phyloP scores from a whole-genome alignment of 129 eudicot genomes.

The Gnaphalium uliginosum region DNA sequence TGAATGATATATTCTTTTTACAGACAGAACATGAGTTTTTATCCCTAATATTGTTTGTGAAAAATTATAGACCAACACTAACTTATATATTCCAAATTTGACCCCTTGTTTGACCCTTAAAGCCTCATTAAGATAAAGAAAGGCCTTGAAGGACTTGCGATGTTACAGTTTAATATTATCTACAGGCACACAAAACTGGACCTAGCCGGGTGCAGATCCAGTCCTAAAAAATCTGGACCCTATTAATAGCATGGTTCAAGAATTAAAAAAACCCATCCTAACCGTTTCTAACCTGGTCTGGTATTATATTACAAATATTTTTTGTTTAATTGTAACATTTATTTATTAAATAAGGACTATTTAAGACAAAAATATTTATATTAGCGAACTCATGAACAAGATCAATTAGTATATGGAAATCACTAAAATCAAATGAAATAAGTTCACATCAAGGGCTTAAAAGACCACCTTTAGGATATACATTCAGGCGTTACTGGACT shows the following conservation, averaged over 20 bases:
- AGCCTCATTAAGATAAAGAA: background rate
- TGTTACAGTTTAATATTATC: slow-evolving; percentile 11
- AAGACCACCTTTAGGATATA: background rate
- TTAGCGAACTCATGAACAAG: background rate
- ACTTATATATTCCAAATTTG: background rate
- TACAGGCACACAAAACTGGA: background rate
- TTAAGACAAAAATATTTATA: too few species aligned
- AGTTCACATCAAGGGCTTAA: background rate
- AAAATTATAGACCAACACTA: background rate
- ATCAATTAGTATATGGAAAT: background rate
- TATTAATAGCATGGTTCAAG: background rate
- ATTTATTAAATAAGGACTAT: too few species aligned
- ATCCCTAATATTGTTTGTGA: background rate
- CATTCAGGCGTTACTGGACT: background rate
- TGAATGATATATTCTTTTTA: background rate
- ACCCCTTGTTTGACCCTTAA: background rate
- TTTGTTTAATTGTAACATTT: too few species aligned
- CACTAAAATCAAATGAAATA: background rate
- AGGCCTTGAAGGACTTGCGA: background rate
- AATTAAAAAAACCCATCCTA: background rate
- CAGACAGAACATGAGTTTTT: background rate
- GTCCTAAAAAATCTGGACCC: background rate
- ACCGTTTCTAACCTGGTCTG: background rate
- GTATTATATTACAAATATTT: too few species aligned
- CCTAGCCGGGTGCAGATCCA: background rate